Conservation (phyloP, 352 stramenopile species). For the Hyaloperonospora brassicae region DNA sequence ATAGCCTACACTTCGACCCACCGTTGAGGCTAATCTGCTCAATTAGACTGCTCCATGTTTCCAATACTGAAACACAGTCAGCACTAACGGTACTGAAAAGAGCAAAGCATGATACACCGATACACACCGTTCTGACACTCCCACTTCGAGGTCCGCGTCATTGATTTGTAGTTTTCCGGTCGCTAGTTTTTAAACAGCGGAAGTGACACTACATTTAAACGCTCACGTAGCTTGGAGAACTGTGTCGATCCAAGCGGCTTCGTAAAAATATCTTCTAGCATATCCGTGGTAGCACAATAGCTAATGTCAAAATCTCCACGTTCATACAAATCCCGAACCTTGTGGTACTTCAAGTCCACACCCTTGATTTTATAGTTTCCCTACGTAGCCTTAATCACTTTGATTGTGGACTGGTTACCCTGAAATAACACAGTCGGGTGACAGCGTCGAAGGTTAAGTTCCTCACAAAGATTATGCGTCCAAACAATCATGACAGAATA, state of each 20-base stretch:
- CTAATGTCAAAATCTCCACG: background rate
- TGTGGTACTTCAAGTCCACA: conserved; percentile 5
- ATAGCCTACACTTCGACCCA: no score
- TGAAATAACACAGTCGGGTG: background rate
- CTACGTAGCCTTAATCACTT: background rate
- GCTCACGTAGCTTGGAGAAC: conserved; percentile 2
- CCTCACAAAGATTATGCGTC: conserved; percentile 9
- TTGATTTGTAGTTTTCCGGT: no score
- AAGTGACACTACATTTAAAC: conserved; percentile 1
- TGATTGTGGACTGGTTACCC: conserved; percentile 2
- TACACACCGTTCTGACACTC: no score
- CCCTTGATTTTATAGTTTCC: conserved; percentile 2
- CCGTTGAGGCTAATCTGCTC: no score
- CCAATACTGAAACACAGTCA: no score
- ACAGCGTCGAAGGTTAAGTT: background rate
- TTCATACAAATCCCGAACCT: background rate
- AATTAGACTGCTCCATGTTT: no score
- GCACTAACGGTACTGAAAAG: no score
- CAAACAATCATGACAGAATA: conserved; percentile 8
- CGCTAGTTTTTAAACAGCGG: no score
- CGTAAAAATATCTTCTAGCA: conserved; percentile 4
- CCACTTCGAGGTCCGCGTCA: no score
- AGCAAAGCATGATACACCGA: no score
- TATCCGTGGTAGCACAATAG: background rate
- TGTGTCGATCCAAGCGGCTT: conserved; percentile 1